phyloP scores from a whole-genome alignment of 768 basidiomycete species.

The Fistulinella prunicolor region DNA sequence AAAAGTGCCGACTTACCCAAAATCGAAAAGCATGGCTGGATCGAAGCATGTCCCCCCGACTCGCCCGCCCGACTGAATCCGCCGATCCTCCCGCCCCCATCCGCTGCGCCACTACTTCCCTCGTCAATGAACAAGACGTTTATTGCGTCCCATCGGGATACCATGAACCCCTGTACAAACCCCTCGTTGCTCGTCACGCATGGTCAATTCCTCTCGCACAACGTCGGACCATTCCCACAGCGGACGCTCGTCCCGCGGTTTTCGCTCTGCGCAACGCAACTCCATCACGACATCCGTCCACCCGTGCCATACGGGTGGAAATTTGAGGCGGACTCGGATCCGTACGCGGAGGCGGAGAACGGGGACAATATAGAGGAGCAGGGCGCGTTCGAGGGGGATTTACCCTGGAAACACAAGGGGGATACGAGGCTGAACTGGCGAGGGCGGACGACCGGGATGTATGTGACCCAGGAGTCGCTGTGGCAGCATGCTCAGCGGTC shows the following conservation, averaged over 20 bases:
- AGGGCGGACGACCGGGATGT: slow-evolving; percentile 70
- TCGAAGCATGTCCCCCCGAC: slow-evolving; percentile 17
- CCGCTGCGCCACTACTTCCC: background rate
- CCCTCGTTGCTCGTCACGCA: slow-evolving; percentile 39
- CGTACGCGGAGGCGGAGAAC: background rate
- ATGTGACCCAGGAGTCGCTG: slow-evolving; percentile 33
- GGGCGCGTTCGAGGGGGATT: slow-evolving; percentile 43
- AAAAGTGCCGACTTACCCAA: slow-evolving; percentile 33
- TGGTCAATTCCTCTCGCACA: slow-evolving; percentile 51
- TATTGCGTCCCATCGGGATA: slow-evolving; percentile 33
- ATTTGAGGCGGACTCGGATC: slow-evolving; percentile 31
- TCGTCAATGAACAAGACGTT: slow-evolving; percentile 29
- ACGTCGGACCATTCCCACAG: slow-evolving; percentile 45
- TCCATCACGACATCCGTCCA: slow-evolving; percentile 57
- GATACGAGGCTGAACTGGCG: slow-evolving; percentile 69
- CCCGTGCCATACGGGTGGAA: slow-evolving; percentile 48
- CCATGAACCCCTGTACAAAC: slow-evolving; percentile 39
- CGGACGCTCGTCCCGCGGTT: slow-evolving; percentile 48
- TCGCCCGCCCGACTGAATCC: slow-evolving; percentile 29
- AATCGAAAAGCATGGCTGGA: slow-evolving; percentile 25
- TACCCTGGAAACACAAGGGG: slow-evolving; percentile 60
- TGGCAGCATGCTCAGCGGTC: slow-evolving; percentile 54
- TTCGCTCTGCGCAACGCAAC: slow-evolving; percentile 44
- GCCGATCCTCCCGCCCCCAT: slow-evolving; percentile 25
- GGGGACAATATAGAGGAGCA: slow-evolving; percentile 5